Conservation (phyloP, 1,284 basidiomycete genomes). For the Austroboletus niveus region DNA sequence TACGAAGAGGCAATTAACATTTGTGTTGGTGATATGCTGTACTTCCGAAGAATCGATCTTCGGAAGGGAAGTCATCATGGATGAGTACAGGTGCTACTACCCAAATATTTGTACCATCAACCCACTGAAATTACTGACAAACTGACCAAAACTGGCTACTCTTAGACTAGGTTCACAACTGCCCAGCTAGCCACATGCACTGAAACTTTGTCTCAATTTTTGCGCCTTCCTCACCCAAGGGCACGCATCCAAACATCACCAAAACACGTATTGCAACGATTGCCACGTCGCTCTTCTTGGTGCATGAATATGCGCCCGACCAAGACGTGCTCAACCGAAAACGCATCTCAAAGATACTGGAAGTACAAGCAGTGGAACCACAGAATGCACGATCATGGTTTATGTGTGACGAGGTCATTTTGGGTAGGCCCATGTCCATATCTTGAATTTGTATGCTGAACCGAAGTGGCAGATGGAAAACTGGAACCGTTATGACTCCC, state of each 20-base stretch:
- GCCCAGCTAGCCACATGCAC: slow-evolving; percentile 10
- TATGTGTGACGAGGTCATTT: slow-evolving; percentile 59
- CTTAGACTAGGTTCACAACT: too few species aligned
- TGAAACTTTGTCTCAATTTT: slow-evolving; percentile 37
- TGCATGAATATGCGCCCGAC: slow-evolving; percentile 29
- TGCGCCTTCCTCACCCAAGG: slow-evolving; percentile 75
- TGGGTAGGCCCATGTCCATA: slow-evolving; percentile 47
- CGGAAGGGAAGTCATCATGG: too few species aligned
- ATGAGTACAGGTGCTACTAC: too few species aligned
- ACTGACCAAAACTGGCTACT: too few species aligned
- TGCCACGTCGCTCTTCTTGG: slow-evolving; percentile 61
- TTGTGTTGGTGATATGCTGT: too few species aligned
- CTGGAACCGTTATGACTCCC: slow-evolving; percentile 72
- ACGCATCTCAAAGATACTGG: slow-evolving; percentile 47
- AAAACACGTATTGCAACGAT: background rate
- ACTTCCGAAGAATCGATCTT: too few species aligned
- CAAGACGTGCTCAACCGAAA: slow-evolving; percentile 9
- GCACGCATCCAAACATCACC: slow-evolving; percentile 35
- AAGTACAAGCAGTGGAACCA: slow-evolving; percentile 70
- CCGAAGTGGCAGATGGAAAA: slow-evolving; percentile 59
- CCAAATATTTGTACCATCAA: too few species aligned
- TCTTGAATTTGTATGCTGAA: background rate
- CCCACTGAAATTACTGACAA: too few species aligned
- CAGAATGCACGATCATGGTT: slow-evolving; percentile 79
- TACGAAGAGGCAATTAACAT: too few species aligned